Evolutionary conservation across 2,329 filamentous ascomycete species (phyloP).

Genomic region (Claviceps spartinae): DNA sequence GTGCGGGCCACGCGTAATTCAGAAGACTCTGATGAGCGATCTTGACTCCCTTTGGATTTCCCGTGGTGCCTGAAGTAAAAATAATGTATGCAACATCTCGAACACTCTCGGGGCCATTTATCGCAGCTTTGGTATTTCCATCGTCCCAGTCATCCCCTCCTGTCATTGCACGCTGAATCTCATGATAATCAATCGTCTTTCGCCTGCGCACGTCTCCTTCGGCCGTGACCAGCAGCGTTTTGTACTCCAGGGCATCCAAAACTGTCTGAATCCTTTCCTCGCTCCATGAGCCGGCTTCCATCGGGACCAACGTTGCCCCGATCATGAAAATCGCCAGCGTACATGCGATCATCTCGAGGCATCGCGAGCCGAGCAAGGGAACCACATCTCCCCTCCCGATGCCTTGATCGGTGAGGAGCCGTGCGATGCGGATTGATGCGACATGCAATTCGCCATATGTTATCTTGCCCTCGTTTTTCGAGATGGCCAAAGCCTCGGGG

Average conservation of each 20-base stretch:
- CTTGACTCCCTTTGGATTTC: conserved; percentile 26
- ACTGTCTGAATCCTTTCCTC: conserved; percentile 2
- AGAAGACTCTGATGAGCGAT: conserved; percentile 8
- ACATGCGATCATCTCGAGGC: conserved; percentile 3
- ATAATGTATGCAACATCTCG: conserved; percentile 16
- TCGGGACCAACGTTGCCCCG: conserved; percentile 3
- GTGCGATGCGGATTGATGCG: not conserved
- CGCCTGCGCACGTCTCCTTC: not conserved
- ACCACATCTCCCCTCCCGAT: not conserved
- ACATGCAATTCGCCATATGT: not conserved
- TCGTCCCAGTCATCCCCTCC: no score
- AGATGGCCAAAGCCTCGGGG: not conserved
- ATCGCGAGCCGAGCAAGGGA: conserved; percentile 2
- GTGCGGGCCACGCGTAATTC: not conserved
- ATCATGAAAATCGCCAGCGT: not conserved
- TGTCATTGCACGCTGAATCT: not conserved
- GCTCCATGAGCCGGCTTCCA: conserved; percentile 4
- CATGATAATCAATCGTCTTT: not conserved
- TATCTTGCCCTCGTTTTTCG: not conserved
- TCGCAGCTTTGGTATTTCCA: not conserved
- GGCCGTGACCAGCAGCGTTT: not conserved
- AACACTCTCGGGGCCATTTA: conserved; percentile 27
- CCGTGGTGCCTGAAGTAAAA: conserved; percentile 25
- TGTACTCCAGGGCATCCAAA: not conserved
- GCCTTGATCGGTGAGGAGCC: not conserved